Percentiles rank a stretch among this genome's conserved stretches.
These are phyloP conservation scores for Ophiostoma montium DNA, from an alignment of 2,329 filamentous ascomycete species.

Conservation along the genomic window DNA sequence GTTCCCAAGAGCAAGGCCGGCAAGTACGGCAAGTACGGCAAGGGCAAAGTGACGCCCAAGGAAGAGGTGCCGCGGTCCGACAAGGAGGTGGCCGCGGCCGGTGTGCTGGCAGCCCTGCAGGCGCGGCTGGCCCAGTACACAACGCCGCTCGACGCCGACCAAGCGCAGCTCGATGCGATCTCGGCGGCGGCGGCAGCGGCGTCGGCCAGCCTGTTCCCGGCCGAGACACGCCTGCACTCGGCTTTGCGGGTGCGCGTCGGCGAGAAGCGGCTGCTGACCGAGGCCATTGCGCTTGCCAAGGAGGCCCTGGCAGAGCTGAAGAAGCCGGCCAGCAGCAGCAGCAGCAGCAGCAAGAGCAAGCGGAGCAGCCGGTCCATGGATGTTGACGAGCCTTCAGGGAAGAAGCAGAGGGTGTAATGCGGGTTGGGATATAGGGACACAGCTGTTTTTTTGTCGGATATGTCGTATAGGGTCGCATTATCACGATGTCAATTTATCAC, in stretches of 20 bases:
- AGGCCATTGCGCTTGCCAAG: slow-evolving; percentile 15
- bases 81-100: slow-evolving; percentile 24
- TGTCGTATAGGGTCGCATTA: too few species aligned
- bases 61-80: slow-evolving; percentile 1
- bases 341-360: slow-evolving; percentile 1
- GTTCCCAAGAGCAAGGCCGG: slow-evolving; percentile 14
- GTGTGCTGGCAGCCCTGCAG: slow-evolving; percentile 21
- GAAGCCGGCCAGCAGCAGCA: slow-evolving; percentile 8
- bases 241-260: slow-evolving; percentile 22
- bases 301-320: slow-evolving; percentile 10
- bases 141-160: slow-evolving; percentile 20
- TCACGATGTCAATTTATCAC: too few species aligned
- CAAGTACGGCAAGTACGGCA: slow-evolving; percentile 5
- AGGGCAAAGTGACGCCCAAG: neutral
- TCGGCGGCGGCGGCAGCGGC: neutral
- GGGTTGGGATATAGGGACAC: too few species aligned
- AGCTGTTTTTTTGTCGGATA: too few species aligned
- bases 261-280: slow-evolving; percentile 21
- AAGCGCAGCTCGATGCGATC: slow-evolving; percentile 8
- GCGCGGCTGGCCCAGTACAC: slow-evolving; percentile 17
- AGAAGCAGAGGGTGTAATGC: slow-evolving; percentile 9
- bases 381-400: slow-evolving; percentile 4
- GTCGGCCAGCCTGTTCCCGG: slow-evolving; percentile 1
- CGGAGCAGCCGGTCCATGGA: neutral
- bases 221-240: slow-evolving; percentile 13